Percentiles rank a stretch among this genome's conserved stretches.
Conservation (phyloP, 192 early-diverging fungal genomes). For the Podila verticillata region DNA sequence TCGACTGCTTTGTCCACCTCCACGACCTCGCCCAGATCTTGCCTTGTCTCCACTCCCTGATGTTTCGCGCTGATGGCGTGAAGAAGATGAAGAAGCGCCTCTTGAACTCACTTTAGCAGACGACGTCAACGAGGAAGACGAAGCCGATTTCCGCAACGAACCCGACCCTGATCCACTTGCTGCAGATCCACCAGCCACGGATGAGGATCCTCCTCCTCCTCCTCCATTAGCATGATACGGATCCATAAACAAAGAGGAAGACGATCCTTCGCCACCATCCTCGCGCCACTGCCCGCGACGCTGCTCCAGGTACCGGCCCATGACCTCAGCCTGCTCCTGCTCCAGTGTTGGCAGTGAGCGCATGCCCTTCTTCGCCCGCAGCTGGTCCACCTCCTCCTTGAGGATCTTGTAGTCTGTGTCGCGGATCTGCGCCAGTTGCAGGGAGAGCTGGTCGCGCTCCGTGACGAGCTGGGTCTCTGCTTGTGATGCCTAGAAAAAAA, state of each 20-base stretch:
- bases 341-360: constrained; percentile 26
- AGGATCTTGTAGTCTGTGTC: constrained; percentile 30
- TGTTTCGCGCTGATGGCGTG: background rate
- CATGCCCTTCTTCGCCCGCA: constrained; percentile 25
- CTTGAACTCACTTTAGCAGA: background rate
- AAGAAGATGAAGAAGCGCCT: background rate
- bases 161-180: too few species aligned
- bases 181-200: background rate
- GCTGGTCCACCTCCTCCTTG: constrained; percentile 45
- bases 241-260: background rate
- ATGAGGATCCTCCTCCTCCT: constrained; percentile 3
- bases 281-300: constrained; percentile 40
- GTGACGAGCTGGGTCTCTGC: constrained; percentile 31
- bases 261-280: constrained; percentile 8
- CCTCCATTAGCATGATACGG: constrained; percentile 5
- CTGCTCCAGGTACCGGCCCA: constrained; percentile 42
- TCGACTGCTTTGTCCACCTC: constrained; percentile 12
- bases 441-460: constrained; percentile 45
- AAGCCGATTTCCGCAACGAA: background rate
- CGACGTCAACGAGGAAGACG: background rate
- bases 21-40: constrained; percentile 1
- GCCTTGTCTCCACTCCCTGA: background rate
- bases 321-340: constrained; percentile 39
- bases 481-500: constrained; percentile 10
- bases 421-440: constrained; percentile 20